Evolutionary conservation across 2,329 filamentous ascomycete species (phyloP).

Genomic region (Hypoxylon sp.): DNA sequence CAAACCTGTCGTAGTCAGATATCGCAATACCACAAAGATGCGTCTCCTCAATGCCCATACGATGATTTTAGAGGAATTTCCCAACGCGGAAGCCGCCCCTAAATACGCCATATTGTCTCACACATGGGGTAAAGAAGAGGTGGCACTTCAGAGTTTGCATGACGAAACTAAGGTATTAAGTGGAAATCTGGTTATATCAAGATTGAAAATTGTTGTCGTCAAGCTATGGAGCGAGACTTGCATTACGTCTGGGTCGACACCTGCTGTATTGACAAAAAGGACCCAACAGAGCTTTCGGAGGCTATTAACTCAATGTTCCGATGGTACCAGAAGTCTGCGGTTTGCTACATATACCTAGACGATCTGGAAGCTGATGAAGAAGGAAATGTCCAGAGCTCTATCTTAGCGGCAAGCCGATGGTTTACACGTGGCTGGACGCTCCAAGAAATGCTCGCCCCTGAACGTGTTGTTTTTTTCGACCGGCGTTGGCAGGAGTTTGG

Average conservation of each 20-base stretch:
- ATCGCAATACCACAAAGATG: not conserved
- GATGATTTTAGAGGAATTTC: not conserved
- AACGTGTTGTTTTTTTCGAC: not conserved
- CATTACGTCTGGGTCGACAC: slow-evolving; percentile 21
- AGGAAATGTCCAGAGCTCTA: not conserved
- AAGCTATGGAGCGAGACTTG: not conserved
- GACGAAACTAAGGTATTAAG: not conserved
- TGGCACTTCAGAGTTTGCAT: not conserved
- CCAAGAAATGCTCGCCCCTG: slow-evolving; percentile 3
- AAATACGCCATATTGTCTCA: slow-evolving; percentile 13
- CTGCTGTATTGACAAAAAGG: slow-evolving; percentile 20
- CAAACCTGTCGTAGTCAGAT: too few species aligned
- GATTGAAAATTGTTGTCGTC: not conserved
- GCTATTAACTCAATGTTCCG: too few species aligned
- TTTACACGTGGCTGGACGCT: slow-evolving; percentile 10
- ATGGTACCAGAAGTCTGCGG: slow-evolving; percentile 1
- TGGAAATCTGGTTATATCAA: not conserved
- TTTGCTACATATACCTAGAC: slow-evolving; percentile 12
- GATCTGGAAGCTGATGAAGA: not conserved
- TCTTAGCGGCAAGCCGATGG: not conserved
- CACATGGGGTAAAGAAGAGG: slow-evolving; percentile 7
- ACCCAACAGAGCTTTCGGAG: slow-evolving; percentile 7
- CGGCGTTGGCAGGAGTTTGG: not conserved
- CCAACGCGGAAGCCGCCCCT: not conserved
- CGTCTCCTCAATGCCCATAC: not conserved